Evolutionary conservation across 768 basidiomycete genomes (phyloP).

Genomic region (Psilocybe cyanescens): DNA sequence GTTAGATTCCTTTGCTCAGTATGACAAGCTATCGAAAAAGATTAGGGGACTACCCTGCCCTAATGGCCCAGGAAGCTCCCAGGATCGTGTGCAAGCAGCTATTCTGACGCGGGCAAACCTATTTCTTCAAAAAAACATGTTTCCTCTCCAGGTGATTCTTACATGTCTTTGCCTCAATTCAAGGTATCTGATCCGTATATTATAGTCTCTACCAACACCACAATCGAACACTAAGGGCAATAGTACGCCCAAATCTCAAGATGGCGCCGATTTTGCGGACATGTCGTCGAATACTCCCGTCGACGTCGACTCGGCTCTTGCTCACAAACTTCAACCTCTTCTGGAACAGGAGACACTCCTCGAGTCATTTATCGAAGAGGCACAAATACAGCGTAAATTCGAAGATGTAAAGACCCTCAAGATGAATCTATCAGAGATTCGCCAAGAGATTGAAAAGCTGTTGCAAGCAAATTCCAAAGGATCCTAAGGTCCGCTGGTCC

Average conservation of each 20-base stretch:
- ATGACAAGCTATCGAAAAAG: conserved; percentile 86
- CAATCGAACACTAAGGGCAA: conserved; percentile 26
- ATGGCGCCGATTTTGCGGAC: conserved; percentile 17
- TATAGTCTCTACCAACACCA: conserved; percentile 54
- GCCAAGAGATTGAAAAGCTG: conserved; percentile 79
- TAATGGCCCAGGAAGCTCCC: conserved; percentile 66
- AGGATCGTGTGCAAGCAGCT: conserved; percentile 84
- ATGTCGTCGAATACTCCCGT: conserved; percentile 28
- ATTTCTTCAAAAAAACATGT: conserved; percentile 92
- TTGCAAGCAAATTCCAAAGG: conserved; percentile 27
- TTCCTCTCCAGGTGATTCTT: conserved; percentile 70
- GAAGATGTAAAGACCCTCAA: conserved; percentile 92
- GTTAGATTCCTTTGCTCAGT: conserved; percentile 83
- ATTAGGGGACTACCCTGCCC: conserved; percentile 75
- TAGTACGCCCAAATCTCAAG: conserved; percentile 13
- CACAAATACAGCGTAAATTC: conserved; percentile 88
- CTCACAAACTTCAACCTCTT: conserved; percentile 79
- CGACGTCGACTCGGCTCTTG: conserved; percentile 72
- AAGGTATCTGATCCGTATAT: conserved; percentile 1
- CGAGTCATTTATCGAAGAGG: conserved; percentile 89
- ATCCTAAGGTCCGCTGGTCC: conserved; percentile 2
- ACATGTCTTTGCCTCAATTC: not conserved
- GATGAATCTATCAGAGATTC: conserved; percentile 79
- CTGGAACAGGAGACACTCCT: conserved; percentile 94
- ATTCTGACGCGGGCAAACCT: conserved; percentile 75